Base-by-base conservation (phyloP, 2,329 filamentous ascomycete species). In the Microascus cirrosus region DNA sequence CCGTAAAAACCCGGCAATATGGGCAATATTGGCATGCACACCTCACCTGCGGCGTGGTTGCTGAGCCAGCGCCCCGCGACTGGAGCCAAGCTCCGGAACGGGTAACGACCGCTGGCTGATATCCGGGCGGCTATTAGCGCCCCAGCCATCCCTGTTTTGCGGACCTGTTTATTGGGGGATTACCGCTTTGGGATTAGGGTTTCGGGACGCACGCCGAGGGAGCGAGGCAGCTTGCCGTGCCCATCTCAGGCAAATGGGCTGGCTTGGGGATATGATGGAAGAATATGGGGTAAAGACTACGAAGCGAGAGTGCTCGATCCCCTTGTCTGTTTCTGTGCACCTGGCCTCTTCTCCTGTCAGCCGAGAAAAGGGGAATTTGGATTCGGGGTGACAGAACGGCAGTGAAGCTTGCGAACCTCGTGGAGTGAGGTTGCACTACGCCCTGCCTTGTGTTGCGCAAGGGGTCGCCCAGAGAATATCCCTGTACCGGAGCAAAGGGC, bases 121-220 rank as follows among this genome's bases (percentile, higher is more conserved):
- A 51, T 56, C 45, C 45, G 55, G 48, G 55, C 55, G 55, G 36
- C 48, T 52, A 57, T 57, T 32, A 53, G 55, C 50, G 55, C 32
- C 35, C 55, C 55, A 57, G 48, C 55, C 55, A 57, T 57, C 55
- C 48, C 34, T 57, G 45, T 52, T 57, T 57, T 52, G 45, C 35
- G 32, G 22, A 25, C 55, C 48, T 32, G 55, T 57, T n/a, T 53
- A 53, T 57, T 57, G 45, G 34, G 45, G 22, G 32, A 28, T n/a
- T 53, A 53, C 55, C 45, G 18, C 34, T 36, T 57, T 51, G n/a
- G 48, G 55, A 36, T 24, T 53, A 57, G 55, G 28, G 24, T 34
- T 53, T n/a, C 28, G 24, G 24, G 24, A 11, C 11, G n/a, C 45
- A n/a, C 1, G 45, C 45, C 45, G 45, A 11, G 45, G 45, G 11